Conservation (phyloP, 2,329 filamentous ascomycete genomes). For the Colletotrichum cuscutae region DNA sequence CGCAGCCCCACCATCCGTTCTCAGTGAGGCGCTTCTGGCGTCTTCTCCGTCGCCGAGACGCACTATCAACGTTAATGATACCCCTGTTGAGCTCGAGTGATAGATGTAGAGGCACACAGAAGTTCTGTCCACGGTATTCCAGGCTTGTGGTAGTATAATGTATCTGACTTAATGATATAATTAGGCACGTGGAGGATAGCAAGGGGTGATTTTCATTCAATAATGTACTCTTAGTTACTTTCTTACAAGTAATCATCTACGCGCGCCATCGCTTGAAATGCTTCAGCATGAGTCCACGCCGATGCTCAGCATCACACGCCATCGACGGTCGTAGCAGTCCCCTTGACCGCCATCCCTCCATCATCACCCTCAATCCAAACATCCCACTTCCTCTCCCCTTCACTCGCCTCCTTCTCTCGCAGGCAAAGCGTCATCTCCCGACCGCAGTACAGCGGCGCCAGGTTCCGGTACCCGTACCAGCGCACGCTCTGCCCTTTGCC, state of each 20-base stretch:
- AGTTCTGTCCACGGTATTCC: too few relatives aligned
- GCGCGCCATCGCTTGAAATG: neutral
- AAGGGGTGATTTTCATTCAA: too few relatives aligned
- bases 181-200: too few relatives aligned
- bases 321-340: constrained; percentile 46
- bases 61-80: neutral
- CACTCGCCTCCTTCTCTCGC: constrained; percentile 54
- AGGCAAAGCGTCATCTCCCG: constrained; percentile 79
- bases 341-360: constrained; percentile 73
- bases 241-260: too few relatives aligned
- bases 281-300: neutral
- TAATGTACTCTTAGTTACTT: too few relatives aligned
- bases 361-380: constrained; percentile 73
- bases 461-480: constrained; percentile 80
- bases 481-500: constrained; percentile 50
- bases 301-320: neutral
- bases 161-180: neutral
- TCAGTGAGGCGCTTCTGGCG: neutral
- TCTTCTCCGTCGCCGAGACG: neutral
- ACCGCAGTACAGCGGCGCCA: constrained; percentile 81
- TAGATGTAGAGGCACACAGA: too few relatives aligned
- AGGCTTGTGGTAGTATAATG: neutral
- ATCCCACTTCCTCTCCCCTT: constrained; percentile 58
- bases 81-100: neutral
- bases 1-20: neutral